These are phyloP conservation scores for Omphalotus guepiniiformis DNA, from an alignment of 768 basidiomycete genomes.

Conservation along the genomic window DNA sequence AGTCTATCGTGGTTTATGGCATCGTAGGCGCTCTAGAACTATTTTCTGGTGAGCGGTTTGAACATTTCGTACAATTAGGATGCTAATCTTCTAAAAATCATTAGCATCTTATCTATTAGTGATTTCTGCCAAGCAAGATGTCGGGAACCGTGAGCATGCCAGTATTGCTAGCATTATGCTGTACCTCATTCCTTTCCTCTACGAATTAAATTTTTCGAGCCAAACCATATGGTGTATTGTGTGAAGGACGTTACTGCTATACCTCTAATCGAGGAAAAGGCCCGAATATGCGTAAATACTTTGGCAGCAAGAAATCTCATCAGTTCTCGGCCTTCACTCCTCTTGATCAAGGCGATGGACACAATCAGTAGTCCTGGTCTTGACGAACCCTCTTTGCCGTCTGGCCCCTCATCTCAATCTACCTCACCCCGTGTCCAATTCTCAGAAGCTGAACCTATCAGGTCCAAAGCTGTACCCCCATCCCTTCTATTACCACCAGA, in stretches of 20 bases:
- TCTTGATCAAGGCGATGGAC: constrained; percentile 21
- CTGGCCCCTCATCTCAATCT: constrained; percentile 10
- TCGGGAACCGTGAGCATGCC: constrained; percentile 56
- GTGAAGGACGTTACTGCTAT: constrained; percentile 69
- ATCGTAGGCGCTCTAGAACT: constrained; percentile 72
- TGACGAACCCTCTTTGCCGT: no score
- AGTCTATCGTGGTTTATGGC: constrained; percentile 62
- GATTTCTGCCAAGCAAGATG: constrained; percentile 55
- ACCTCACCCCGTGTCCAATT: constrained; percentile 49
- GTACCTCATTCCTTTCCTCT: constrained; percentile 5
- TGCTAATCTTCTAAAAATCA: not conserved
- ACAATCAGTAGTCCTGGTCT: no score
- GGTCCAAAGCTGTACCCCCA: constrained; percentile 35
- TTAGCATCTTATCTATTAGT: constrained; percentile 75
- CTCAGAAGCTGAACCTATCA: constrained; percentile 41
- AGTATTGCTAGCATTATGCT: not conserved
- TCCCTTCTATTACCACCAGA: no score
- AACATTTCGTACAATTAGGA: constrained; percentile 10
- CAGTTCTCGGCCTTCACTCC: constrained; percentile 43
- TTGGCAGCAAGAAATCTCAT: constrained; percentile 48
- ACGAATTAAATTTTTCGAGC: constrained; percentile 67
- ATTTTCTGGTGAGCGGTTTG: constrained; percentile 52
- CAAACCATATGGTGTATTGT: constrained; percentile 55
- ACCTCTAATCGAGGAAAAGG: constrained; percentile 65
- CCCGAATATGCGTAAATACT: constrained; percentile 45